These are phyloP conservation scores for Talaromyces nanjingensis DNA, from an alignment of 495 filamentous ascomycete species.

Conservation along the genomic window DNA sequence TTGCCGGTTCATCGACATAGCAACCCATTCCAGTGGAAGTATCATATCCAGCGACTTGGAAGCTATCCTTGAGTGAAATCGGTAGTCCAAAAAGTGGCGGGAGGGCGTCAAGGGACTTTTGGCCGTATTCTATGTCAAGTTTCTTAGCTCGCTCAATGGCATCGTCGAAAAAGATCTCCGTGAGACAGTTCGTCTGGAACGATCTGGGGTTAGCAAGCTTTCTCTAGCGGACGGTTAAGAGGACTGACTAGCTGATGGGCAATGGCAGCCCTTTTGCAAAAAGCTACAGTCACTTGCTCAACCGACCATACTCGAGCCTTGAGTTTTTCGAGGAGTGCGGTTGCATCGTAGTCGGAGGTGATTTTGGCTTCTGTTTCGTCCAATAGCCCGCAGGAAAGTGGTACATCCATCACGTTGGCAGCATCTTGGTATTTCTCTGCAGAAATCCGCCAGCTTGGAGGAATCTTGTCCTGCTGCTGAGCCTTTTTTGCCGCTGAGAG, in stretches of 20 bases:
- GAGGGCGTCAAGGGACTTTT: slow-evolving; percentile 25
- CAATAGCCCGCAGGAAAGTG: slow-evolving; percentile 9
- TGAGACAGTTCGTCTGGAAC: slow-evolving; percentile 50
- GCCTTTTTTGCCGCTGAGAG: not conserved
- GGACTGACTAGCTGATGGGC: slow-evolving; percentile 45
- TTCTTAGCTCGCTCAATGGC: slow-evolving; percentile 33
- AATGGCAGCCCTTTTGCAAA: slow-evolving; percentile 51
- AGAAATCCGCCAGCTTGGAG: not conserved
- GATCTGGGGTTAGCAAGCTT: not conserved
- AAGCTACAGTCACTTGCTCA: slow-evolving; percentile 46
- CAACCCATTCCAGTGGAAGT: slow-evolving; percentile 38
- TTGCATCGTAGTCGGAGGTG: slow-evolving; percentile 6
- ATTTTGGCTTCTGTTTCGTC: slow-evolving; percentile 1
- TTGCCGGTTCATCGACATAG: not conserved
- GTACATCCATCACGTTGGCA: slow-evolving; percentile 4
- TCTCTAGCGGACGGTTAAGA: not conserved
- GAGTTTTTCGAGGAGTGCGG: slow-evolving; percentile 16
- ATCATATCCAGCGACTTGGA: slow-evolving; percentile 49
- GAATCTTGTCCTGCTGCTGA: not conserved
- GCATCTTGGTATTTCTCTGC: not conserved
- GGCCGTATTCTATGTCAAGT: slow-evolving; percentile 35
- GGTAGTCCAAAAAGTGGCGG: slow-evolving; percentile 60
- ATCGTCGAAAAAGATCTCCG: slow-evolving; percentile 54
- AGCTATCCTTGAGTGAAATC: slow-evolving; percentile 61
- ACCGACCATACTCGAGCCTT: slow-evolving; percentile 35